phyloP scores from a whole-genome alignment of 129 eudicot species.

The Tagetes erecta region DNA sequence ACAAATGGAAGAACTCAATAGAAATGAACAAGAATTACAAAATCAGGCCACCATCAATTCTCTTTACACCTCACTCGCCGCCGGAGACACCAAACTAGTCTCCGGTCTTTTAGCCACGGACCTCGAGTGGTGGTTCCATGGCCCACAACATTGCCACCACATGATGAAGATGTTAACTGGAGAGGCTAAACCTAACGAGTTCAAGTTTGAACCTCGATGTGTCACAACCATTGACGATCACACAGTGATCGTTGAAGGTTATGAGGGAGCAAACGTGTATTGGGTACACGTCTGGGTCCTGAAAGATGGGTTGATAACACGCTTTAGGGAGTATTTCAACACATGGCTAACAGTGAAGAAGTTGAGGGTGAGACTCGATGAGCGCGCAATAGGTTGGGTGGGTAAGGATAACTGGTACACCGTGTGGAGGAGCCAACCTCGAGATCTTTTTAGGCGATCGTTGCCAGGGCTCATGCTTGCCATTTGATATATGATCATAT shows the following conservation, averaged over 20 bases:
- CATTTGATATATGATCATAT: slow-evolving; percentile 35
- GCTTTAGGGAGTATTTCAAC: slow-evolving; percentile 80
- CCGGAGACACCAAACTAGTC: slow-evolving; percentile 43
- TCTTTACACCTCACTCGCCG: slow-evolving; percentile 60
- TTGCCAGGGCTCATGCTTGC: slow-evolving; percentile 80
- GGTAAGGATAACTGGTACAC: slow-evolving; percentile 37
- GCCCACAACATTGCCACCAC: slow-evolving; percentile 80
- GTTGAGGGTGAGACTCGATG: slow-evolving; percentile 34
- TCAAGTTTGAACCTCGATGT: slow-evolving; percentile 64
- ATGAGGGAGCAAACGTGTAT: slow-evolving; percentile 78
- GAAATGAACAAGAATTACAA: slow-evolving; percentile 26
- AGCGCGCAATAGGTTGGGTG: slow-evolving; percentile 21
- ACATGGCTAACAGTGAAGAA: slow-evolving; percentile 83
- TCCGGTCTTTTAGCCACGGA: slow-evolving; percentile 46
- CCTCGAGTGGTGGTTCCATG: slow-evolving; percentile 91
- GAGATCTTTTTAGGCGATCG: slow-evolving; percentile 60
- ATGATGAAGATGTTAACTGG: slow-evolving; percentile 91
- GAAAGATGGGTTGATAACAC: slow-evolving; percentile 63
- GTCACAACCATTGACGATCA: slow-evolving; percentile 53
- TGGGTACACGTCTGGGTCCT: slow-evolving; percentile 94
- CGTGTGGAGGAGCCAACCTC: slow-evolving; percentile 76
- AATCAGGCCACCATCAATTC: slow-evolving; percentile 52
- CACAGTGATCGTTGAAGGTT: slow-evolving; percentile 57
- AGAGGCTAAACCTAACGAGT: slow-evolving; percentile 45
- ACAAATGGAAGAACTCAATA: slow-evolving; percentile 21